Evolutionary conservation across 331 rosid species (phyloP), one percentile per base, ranked within the genome.

Genomic region (Rhamnella rubrinervis): DNA sequence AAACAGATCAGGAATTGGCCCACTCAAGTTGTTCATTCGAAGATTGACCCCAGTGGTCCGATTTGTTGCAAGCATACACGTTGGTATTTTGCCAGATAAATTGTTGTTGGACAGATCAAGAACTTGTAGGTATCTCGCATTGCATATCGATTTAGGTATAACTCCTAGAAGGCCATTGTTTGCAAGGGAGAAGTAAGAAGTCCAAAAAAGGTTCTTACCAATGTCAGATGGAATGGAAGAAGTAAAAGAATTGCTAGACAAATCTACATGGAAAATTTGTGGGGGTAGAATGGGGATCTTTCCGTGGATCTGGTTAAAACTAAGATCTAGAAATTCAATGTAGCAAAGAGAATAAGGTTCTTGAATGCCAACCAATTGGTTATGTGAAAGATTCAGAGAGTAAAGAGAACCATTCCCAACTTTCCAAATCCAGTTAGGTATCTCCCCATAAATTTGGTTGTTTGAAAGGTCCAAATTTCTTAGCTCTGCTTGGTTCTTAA

Each of bases 31-130:
- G 72, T 89, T 89, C 35, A n/a, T 73, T 47, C 61, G 55, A 25
- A 86, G 55, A 71, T 81, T 80, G 12, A 88, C 86, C 56, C 49
- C 80, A 52, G 79, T 90, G 28, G 55, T 70, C 4, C 28, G 76
- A 17, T 59, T 68, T 71, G 12, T 66, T 63, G 44, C n/a, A 23
- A 4, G 57, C 25, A 81, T 55, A 57, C 95, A 81, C 2, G 62
- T 38, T 14, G 89, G 91, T 60, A 88, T 73, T 26, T 55, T 6
- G 52, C 82, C 95, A 62, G 59, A 19, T 19, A 88, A 35, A 4
- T 17, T 25, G 59, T 88, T 85, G 0, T 16, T 0, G 41, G 63
- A 59, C 38, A 59, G 18, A 28, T 59, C 63, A 26, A 59, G 38
- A 23, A 59, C n/a, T 14, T 18, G 0, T 53, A 65, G 84, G 68